Conservation (phyloP, 805 yeast genomes). For the Kodamaea fukazawae region DNA sequence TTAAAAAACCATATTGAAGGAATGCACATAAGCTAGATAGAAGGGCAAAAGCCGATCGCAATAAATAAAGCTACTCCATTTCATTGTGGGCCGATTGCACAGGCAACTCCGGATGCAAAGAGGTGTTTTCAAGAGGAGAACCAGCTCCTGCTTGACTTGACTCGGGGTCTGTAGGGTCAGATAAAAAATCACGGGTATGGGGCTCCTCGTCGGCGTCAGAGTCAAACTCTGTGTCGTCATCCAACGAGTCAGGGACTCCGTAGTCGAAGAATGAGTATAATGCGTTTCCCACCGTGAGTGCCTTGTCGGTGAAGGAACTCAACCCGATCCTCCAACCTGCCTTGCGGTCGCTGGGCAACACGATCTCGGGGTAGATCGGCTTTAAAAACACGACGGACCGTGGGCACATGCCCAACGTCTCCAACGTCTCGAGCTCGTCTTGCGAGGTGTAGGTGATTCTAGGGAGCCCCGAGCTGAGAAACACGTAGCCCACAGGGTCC, state of each 20-base stretch:
- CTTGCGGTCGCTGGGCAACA: not conserved
- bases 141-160: too few relatives aligned
- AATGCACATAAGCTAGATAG: too few relatives aligned
- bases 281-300: constrained; percentile 23
- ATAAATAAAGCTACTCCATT: too few relatives aligned
- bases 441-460: constrained; percentile 48
- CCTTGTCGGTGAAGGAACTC: constrained; percentile 8
- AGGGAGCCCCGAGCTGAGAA: constrained; percentile 43
- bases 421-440: constrained; percentile 51
- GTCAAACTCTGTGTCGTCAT: not conserved
- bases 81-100: too few relatives aligned
- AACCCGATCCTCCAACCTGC: constrained; percentile 3
- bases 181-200: too few relatives aligned
- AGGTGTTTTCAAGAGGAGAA: too few relatives aligned
- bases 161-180: not conserved
- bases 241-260: constrained; percentile 12
- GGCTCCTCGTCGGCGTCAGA: constrained; percentile 1
- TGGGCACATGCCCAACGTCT: constrained; percentile 59
- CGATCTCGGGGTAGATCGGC: constrained; percentile 39
- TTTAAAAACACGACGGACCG: constrained; percentile 74
- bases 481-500: constrained; percentile 46
- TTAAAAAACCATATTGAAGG: too few relatives aligned
- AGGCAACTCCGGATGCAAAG: too few relatives aligned
- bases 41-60: too few relatives aligned
- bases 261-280: constrained; percentile 42